These are phyloP conservation scores for Skeletonema potamos DNA, from an alignment of 108 stramenopile species.

Conservation along the genomic window DNA sequence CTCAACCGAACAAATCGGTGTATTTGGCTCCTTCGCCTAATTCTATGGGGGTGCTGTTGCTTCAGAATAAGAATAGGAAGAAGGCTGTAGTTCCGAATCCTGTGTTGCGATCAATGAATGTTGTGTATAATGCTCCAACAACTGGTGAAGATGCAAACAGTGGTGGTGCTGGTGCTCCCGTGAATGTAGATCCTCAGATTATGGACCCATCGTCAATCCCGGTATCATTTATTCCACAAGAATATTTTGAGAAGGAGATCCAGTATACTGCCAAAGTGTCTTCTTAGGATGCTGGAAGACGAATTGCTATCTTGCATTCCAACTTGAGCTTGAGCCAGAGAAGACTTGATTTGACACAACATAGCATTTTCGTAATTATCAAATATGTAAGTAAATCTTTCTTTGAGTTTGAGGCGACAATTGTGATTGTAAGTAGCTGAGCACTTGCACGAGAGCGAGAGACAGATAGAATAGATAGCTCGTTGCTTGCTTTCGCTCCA, in stretches of 20 bases:
- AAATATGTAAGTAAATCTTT: too few relatives aligned
- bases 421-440: too few relatives aligned
- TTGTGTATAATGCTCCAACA: constrained; percentile 69
- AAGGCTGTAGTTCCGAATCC: constrained; percentile 58
- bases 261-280: constrained; percentile 5
- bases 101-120: constrained; percentile 61
- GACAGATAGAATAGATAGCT: too few relatives aligned
- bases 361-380: too few relatives aligned
- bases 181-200: constrained; percentile 20
- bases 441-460: too few relatives aligned
- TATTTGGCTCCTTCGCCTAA: constrained; percentile 78
- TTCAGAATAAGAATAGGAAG: constrained; percentile 50
- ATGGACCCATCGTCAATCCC: constrained; percentile 66
- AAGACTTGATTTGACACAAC: too few relatives aligned
- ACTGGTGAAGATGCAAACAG: constrained; percentile 8
- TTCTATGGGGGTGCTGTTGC: constrained; percentile 80
- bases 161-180: constrained; percentile 1
- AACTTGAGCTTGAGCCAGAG: too few relatives aligned
- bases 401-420: too few relatives aligned
- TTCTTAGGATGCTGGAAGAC: too few relatives aligned
- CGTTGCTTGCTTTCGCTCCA: too few relatives aligned
- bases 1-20: constrained; percentile 66
- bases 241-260: constrained; percentile 59
- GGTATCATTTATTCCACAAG: constrained; percentile 50
- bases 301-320: too few relatives aligned